Percentiles rank a stretch among this genome's conserved stretches.
Evolutionary conservation across 768 basidiomycete genomes (phyloP).

Genomic region (Pleurotus ostreatus): DNA sequence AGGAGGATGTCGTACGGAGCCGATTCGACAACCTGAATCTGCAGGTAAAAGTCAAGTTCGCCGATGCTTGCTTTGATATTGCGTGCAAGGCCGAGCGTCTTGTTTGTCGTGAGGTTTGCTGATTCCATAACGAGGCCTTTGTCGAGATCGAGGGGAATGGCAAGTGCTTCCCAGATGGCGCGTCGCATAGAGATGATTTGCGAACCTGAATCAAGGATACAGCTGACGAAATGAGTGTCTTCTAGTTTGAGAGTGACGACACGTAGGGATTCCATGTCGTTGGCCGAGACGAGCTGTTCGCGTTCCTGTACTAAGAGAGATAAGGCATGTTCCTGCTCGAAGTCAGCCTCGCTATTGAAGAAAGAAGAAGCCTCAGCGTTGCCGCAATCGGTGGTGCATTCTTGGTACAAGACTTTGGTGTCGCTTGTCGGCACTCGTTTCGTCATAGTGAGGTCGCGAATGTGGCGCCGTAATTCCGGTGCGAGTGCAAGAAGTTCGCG

Average conservation of each 20-base stretch:
- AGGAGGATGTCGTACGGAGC: conserved; percentile 19
- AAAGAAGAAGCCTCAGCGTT: not conserved
- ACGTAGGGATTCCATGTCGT: conserved; percentile 12
- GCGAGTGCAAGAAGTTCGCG: conserved; percentile 13
- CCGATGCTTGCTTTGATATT: conserved; percentile 14
- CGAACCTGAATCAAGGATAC: conserved; percentile 15
- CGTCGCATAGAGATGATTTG: conserved; percentile 8
- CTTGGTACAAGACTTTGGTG: not conserved
- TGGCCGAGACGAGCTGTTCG: conserved; percentile 7
- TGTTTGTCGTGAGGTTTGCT: conserved; percentile 13
- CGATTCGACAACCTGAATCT: conserved; percentile 17
- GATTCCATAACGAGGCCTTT: conserved; percentile 17
- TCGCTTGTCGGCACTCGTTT: conserved; percentile 3
- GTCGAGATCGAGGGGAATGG: conserved; percentile 9
- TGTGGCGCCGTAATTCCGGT: conserved; percentile 12
- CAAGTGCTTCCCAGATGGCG: conserved; percentile 14
- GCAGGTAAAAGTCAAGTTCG: conserved; percentile 14
- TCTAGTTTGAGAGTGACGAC: conserved; percentile 11
- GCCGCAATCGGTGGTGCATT: not conserved
- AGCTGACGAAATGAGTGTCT: conserved; percentile 7
- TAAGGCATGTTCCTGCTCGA: not conserved
- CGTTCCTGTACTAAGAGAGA: not conserved
- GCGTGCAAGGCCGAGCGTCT: conserved; percentile 14
- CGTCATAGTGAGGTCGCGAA: conserved; percentile 12
- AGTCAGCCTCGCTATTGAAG: not conserved